Percentiles rank a stretch among this genome's conserved stretches.
Evolutionary conservation across 495 filamentous ascomycete genomes (phyloP).

Genomic region (Pyronema omphalodes): DNA sequence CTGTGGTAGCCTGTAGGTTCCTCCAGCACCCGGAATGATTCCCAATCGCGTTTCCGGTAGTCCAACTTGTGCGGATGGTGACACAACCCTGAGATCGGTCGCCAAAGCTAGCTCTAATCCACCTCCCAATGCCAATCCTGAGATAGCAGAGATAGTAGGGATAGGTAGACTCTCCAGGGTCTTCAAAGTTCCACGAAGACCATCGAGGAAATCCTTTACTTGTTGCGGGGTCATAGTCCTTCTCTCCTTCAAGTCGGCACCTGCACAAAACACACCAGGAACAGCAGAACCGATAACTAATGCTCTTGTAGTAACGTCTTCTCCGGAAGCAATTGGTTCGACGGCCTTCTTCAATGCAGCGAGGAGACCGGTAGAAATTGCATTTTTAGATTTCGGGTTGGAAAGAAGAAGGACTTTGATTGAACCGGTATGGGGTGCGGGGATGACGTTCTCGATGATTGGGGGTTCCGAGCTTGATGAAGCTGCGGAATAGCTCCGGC

Average conservation of each 20-base stretch:
- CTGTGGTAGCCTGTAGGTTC: slow-evolving; percentile 63
- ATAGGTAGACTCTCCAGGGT: slow-evolving; percentile 52
- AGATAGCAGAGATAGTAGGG: slow-evolving; percentile 74
- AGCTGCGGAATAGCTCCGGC: too few species aligned
- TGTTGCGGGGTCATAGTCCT: slow-evolving; percentile 52
- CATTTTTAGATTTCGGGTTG: slow-evolving; percentile 67
- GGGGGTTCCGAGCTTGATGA: slow-evolving; percentile 26
- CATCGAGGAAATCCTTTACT: slow-evolving; percentile 55
- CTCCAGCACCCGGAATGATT: slow-evolving; percentile 88
- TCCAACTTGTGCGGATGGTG: slow-evolving; percentile 50
- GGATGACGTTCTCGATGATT: slow-evolving; percentile 51
- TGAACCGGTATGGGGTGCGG: slow-evolving; percentile 61
- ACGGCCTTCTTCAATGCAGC: slow-evolving; percentile 50
- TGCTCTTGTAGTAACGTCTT: slow-evolving; percentile 46
- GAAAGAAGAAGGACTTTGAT: slow-evolving; percentile 80
- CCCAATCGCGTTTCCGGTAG: slow-evolving; percentile 81
- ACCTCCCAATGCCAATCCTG: slow-evolving; percentile 67
- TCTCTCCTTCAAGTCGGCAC: slow-evolving; percentile 85
- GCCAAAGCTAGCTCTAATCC: slow-evolving; percentile 79
- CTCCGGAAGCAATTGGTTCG: slow-evolving; percentile 46
- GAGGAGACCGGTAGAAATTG: slow-evolving; percentile 65
- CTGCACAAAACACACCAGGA: slow-evolving; percentile 75
- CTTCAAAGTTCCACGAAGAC: slow-evolving; percentile 53
- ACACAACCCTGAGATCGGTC: slow-evolving; percentile 70
- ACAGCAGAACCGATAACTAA: slow-evolving; percentile 61